These are phyloP conservation scores for Cladosporium oxysporum DNA, from an alignment of 2,329 filamentous ascomycete species.

Conservation along the genomic window DNA sequence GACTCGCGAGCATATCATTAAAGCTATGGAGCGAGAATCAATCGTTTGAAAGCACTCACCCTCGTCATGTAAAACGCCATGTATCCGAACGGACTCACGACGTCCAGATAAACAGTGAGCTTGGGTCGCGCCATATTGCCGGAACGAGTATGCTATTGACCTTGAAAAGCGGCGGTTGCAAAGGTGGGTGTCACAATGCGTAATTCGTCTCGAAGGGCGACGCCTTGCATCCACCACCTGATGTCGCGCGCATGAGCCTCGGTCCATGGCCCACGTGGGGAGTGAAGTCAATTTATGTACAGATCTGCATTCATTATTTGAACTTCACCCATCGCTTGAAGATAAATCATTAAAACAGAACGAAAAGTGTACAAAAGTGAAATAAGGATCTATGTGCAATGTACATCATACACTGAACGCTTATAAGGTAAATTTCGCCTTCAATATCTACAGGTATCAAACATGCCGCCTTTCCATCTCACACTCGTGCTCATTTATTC, in stretches of 20 bases:
- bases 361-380: no score
- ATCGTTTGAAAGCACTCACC: constrained; percentile 42
- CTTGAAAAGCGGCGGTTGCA: neutral
- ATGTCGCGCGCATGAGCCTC: neutral
- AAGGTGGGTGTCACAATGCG: neutral
- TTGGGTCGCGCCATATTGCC: constrained; percentile 49
- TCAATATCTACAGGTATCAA: constrained; percentile 20
- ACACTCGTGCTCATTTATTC: constrained; percentile 4
- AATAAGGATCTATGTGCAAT: neutral
- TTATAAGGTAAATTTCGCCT: constrained; percentile 5
- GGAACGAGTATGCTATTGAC: neutral
- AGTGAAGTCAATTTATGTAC: neutral
- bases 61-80: constrained; percentile 58
- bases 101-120: constrained; percentile 60
- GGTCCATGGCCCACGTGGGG: neutral
- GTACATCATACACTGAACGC: constrained; percentile 10
- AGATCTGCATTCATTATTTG: neutral
- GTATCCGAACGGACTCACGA: constrained; percentile 63
- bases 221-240: neutral
- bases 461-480: constrained; percentile 3
- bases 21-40: neutral
- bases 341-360: no score
- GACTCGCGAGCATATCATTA: neutral
- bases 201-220: neutral
- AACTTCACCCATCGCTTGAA: neutral